phyloP scores from a whole-genome alignment of 2,329 filamentous ascomycete species.

The Fusarium verrucosum region DNA sequence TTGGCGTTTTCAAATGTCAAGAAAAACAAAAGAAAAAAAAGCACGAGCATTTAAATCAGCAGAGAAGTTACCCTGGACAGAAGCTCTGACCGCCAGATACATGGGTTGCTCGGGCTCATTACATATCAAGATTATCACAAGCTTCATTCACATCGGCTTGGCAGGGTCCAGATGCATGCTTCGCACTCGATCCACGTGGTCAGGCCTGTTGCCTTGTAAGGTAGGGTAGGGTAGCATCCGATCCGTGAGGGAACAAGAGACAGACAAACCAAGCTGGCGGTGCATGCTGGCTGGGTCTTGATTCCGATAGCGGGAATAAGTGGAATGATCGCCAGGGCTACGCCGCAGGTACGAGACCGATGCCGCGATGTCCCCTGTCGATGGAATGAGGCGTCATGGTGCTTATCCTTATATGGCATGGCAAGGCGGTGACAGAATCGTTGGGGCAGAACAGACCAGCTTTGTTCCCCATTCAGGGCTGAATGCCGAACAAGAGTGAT shows the following conservation, averaged over 20 bases:
- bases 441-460: neutral
- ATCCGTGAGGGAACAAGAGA: no score
- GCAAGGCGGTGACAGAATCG: conserved; percentile 4
- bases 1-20: neutral
- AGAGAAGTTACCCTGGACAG: conserved; percentile 4
- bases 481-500: neutral
- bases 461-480: neutral
- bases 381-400: neutral
- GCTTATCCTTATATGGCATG: neutral
- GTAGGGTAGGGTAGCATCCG: no score
- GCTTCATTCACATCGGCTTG: neutral
- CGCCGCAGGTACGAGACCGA: neutral
- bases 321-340: conserved; percentile 15
- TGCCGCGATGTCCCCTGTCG: neutral
- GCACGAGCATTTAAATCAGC: neutral
- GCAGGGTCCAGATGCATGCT: no score
- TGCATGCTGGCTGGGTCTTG: conserved; percentile 7
- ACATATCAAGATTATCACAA: neutral
- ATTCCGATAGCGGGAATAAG: conserved; percentile 12
- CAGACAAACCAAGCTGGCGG: conserved; percentile 6
- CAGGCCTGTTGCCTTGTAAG: neutral
- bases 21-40: conserved; percentile 11
- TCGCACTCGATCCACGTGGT: neutral
- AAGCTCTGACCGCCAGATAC: neutral
- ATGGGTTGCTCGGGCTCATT: neutral